Conservation (phyloP, 1,284 basidiomycete genomes). For the Ganoderma multipileum region DNA sequence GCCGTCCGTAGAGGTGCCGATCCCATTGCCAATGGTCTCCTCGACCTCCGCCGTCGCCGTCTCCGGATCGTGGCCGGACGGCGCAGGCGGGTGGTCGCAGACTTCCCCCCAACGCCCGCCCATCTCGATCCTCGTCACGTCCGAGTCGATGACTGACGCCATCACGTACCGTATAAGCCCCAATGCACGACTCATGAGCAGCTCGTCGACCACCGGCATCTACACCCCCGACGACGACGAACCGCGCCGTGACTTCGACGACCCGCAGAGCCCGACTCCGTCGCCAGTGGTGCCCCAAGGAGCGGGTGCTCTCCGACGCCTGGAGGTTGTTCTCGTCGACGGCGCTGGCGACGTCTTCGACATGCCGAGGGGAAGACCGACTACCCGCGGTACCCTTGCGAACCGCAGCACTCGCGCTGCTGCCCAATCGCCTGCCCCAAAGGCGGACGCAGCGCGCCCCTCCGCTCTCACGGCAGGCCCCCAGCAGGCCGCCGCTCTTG, state of each 20-base stretch:
- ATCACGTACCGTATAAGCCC: not conserved
- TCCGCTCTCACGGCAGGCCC: not conserved
- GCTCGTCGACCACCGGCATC: conserved; percentile 15
- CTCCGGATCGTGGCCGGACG: conserved; percentile 6
- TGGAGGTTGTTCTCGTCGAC: not conserved
- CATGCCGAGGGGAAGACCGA: not conserved
- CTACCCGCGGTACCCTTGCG: not conserved
- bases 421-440: not conserved
- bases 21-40: not conserved
- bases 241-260: not conserved
- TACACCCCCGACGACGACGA: conserved; percentile 13
- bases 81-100: not conserved
- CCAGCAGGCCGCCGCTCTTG: not conserved
- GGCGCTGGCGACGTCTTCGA: not conserved
- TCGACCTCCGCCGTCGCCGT: conserved; percentile 2
- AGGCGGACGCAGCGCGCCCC: not conserved
- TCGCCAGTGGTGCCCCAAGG: not conserved
- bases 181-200: not conserved
- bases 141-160: conserved; percentile 2
- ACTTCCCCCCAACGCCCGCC: not conserved
- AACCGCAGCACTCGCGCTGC: not conserved
- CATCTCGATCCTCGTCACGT: conserved; percentile 18
- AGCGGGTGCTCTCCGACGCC: not conserved
- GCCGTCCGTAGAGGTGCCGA: not conserved
- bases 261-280: not conserved